Evolutionary conservation across 148 eudicot genomes (phyloP), one percentile per base, ranked within the genome.

Genomic region (Chenopodium berlandieri): DNA sequence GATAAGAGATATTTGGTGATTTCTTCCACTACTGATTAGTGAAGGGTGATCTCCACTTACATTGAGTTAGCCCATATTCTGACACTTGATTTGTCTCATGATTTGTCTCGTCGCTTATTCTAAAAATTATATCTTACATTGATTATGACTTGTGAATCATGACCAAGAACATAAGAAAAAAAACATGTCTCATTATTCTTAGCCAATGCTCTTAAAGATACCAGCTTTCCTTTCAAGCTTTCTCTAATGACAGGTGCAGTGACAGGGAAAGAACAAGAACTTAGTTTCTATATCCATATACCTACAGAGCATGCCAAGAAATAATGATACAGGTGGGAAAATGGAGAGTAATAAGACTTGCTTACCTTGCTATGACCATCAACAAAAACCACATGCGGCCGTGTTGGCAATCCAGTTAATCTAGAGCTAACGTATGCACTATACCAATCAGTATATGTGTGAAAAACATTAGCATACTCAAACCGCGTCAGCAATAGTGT

Each of bases 361-460:
- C 58, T 60, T 88, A 96, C 99, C 94, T 81, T 88, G 82, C 90
- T 84, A 80, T 96, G 99, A 34, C 99, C 99, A 84, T 96, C 99
- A 10, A 96, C 82, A 75, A 96, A 96, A 77, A 96, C 93, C 85
- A 96, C 87, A 88, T 90, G 86, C 37, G 99, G 98, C 65, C 98
- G 94, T 48, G 82, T 82, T 25, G 98, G 97, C 90, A 96, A 87
- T 76, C 99, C 99, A 37, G 97, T 91, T 62, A 92, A 97, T 87
- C 97, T 87, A 47, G 99, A 90, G 84, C 95, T 85, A 65, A 91
- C 98, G 34, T 96, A 96, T 48, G 99, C 90, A 78, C 95, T 94
- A 77, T 91, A 96, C 97, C 97, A 96, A 83, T 96, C 99, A 7
- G 99, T 96, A 72, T 91, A 83, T 17, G 99, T 96, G 92, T 96